Conservation (phyloP, 495 filamentous ascomycete species). For the Hypomontagnella monticulosa region DNA sequence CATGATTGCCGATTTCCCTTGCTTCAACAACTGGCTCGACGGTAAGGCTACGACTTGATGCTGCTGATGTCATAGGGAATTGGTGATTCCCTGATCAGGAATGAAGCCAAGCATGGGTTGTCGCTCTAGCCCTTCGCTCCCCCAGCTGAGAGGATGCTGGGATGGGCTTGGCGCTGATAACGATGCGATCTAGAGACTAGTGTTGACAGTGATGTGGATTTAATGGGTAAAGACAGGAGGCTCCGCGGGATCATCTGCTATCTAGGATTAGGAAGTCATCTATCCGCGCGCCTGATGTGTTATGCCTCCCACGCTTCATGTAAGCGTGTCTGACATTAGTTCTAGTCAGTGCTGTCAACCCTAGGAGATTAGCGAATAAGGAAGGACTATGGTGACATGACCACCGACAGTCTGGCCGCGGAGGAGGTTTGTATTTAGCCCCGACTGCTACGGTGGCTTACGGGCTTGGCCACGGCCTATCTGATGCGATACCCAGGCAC, state of each 20-base stretch:
- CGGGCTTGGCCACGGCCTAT: not conserved
- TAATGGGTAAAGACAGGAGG: conserved; percentile 6
- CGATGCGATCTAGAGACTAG: conserved; percentile 14
- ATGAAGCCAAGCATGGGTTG: conserved; percentile 20
- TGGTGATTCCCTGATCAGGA: conserved; percentile 19
- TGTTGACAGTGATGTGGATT: conserved; percentile 3
- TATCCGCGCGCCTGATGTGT: conserved; percentile 23
- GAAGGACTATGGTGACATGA: conserved; percentile 30
- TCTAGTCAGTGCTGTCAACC: conserved; percentile 1
- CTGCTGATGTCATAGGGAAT: conserved; percentile 29
- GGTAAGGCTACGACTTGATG: conserved; percentile 17
- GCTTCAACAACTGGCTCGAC: conserved; percentile 23
- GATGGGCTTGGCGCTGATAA: conserved; percentile 35
- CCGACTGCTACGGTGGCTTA: conserved; percentile 1
- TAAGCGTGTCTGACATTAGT: conserved; percentile 1
- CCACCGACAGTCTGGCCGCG: conserved; percentile 2
- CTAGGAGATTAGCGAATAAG: conserved; percentile 19
- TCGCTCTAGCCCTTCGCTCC: conserved; percentile 34
- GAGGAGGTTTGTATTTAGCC: conserved; percentile 14
- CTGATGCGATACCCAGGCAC: conserved; percentile 8
- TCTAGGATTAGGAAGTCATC: conserved; percentile 7
- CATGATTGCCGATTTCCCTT: conserved; percentile 27
- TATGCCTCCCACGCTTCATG: conserved; percentile 6
- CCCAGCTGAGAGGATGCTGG: conserved; percentile 1
- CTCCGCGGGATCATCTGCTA: conserved; percentile 1